Percentiles rank a stretch among this genome's conserved stretches.
Conservation (phyloP, 2,329 filamentous ascomycete species). For the Colletotrichum sp. region DNA sequence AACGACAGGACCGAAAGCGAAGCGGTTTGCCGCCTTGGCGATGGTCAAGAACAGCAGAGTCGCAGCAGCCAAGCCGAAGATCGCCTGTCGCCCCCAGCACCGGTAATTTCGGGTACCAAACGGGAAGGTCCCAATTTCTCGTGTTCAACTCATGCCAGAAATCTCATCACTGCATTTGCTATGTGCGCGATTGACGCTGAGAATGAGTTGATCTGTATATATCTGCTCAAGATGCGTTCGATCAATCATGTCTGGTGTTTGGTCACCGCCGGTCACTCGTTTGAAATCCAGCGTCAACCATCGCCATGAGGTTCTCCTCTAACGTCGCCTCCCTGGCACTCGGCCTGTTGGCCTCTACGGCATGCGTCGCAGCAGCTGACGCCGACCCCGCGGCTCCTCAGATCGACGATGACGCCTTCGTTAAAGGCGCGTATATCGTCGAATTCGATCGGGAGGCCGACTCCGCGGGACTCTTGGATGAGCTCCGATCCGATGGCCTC, state of each 20-base stretch:
- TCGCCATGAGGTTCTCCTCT: slow-evolving; percentile 6
- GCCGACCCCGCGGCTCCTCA: not conserved
- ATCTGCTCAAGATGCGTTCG: not conserved
- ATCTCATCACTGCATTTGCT: not conserved
- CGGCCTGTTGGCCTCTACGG: not conserved
- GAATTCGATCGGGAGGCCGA: slow-evolving; percentile 26
- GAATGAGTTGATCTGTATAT: not conserved
- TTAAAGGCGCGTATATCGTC: slow-evolving; percentile 29
- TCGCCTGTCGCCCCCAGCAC: not conserved
- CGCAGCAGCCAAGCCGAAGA: not conserved
- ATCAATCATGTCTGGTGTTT: not conserved
- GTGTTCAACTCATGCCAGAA: not conserved
- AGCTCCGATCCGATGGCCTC: slow-evolving; percentile 21
- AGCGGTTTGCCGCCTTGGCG: not conserved
- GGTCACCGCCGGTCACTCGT: not conserved
- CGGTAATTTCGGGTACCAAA: not conserved
- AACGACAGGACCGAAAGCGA: not conserved
- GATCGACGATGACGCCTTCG: not conserved
- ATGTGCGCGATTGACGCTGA: not conserved
- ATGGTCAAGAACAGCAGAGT: not conserved
- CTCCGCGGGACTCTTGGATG: slow-evolving; percentile 18
- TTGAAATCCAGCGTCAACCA: not conserved
- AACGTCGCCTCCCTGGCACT: not conserved
- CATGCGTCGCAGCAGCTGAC: not conserved
- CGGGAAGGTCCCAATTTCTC: slow-evolving; percentile 16